These are phyloP conservation scores for Ophiostoma sp. DNA, from an alignment of 2,329 filamentous ascomycete species.

Conservation along the genomic window DNA sequence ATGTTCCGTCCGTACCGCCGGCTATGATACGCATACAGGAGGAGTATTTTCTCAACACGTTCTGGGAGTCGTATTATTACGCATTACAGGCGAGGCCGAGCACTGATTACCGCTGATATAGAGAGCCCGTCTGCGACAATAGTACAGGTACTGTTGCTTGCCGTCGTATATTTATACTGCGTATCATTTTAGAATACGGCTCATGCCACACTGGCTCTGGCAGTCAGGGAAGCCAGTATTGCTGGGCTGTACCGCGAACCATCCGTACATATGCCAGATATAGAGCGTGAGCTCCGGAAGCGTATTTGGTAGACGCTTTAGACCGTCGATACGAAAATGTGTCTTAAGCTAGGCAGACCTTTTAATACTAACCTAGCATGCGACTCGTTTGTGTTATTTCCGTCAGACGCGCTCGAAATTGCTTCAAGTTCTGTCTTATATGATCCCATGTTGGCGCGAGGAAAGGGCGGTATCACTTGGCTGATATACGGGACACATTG, in stretches of 20 bases:
- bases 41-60: conserved; percentile 44
- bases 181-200: conserved; percentile 52
- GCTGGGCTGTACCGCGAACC: conserved; percentile 52
- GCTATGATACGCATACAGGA: conserved; percentile 41
- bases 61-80: conserved; percentile 44
- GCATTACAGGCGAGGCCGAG: conserved; percentile 48
- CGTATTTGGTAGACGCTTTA: conserved; percentile 56
- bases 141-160: conserved; percentile 50
- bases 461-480: conserved; percentile 36
- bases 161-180: conserved; percentile 47
- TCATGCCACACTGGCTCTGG: conserved; percentile 42
- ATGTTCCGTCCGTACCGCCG: too few species aligned
- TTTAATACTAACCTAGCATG: conserved; percentile 39
- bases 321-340: conserved; percentile 48
- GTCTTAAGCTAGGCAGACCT: conserved; percentile 50
- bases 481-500: conserved; percentile 41
- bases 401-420: conserved; percentile 36
- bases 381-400: conserved; percentile 41
- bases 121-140: conserved; percentile 51
- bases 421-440: conserved; percentile 33
- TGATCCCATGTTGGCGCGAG: neutral
- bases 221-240: conserved; percentile 48
- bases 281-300: conserved; percentile 47
- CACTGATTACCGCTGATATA: conserved; percentile 45
- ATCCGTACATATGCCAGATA: conserved; percentile 35